These are phyloP conservation scores for Wickerhamiella hasegawae DNA, from an alignment of 805 yeast genomes.

Conservation along the genomic window DNA sequence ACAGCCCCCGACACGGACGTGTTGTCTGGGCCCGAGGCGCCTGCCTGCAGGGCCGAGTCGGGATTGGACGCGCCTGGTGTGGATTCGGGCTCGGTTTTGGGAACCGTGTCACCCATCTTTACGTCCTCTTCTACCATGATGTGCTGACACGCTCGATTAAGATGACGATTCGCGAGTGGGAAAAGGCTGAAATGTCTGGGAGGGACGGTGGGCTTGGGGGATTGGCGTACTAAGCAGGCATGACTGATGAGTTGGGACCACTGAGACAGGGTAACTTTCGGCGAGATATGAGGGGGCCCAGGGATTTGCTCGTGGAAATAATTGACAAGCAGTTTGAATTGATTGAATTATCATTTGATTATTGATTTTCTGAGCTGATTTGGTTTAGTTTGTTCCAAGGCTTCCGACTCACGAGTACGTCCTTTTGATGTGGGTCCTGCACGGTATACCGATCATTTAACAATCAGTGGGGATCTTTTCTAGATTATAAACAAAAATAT, in stretches of 20 bases:
- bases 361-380: no score
- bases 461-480: no score
- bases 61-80: not conserved
- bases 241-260: not conserved
- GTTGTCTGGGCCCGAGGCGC: no score
- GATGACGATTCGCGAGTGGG: no score
- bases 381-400: no score
- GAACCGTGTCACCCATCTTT: slow-evolving; percentile 1
- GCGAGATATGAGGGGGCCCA: not conserved
- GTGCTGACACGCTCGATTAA: not conserved
- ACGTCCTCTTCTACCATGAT: slow-evolving; percentile 2
- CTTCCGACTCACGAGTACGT: no score
- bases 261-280: not conserved
- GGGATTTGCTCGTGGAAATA: not conserved
- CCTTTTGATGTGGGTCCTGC: no score
- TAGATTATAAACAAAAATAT: no score
- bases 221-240: not conserved
- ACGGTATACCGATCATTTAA: no score
- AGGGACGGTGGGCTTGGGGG: not conserved
- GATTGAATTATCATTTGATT: no score
- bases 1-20: slow-evolving; percentile 1
- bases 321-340: not conserved
- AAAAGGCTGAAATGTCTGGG: not conserved
- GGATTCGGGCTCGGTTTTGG: not conserved
- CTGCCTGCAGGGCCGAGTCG: not conserved